Percentiles rank a stretch among this genome's conserved stretches.
These are phyloP conservation scores for Boletus patriciae DNA, from an alignment of 768 basidiomycete genomes.

Conservation along the genomic window DNA sequence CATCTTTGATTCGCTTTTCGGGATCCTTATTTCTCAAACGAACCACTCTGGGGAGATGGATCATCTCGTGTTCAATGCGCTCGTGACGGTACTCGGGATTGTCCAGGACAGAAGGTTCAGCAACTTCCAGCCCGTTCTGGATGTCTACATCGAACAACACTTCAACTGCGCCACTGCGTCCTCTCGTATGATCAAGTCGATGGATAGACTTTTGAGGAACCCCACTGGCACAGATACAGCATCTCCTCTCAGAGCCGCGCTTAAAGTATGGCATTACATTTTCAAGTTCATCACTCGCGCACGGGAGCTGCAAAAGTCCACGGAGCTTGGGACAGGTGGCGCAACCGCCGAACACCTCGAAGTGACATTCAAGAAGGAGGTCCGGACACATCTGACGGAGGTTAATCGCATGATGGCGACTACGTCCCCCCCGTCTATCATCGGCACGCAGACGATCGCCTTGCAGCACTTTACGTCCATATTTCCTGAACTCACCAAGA, in stretches of 20 bases:
- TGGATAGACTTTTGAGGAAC: conserved; percentile 77
- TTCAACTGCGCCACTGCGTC: conserved; percentile 80
- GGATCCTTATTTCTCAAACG: conserved; percentile 72
- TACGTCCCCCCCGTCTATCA: conserved; percentile 76
- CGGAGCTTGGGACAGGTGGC: conserved; percentile 74
- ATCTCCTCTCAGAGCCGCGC: conserved; percentile 76
- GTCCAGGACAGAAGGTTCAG: conserved; percentile 93
- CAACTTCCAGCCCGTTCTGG: conserved; percentile 91
- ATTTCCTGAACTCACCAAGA: conserved; percentile 80
- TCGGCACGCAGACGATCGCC: conserved; percentile 94
- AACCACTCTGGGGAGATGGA: conserved; percentile 83
- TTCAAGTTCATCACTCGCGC: conserved; percentile 94
- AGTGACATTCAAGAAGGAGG: conserved; percentile 77
- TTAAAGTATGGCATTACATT: conserved; percentile 97
- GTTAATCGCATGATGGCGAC: conserved; percentile 89
- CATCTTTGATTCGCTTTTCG: conserved; percentile 92
- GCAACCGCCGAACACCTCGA: conserved; percentile 87
- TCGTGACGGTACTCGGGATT: conserved; percentile 89
- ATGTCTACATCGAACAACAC: conserved; percentile 89
- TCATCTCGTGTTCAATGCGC: conserved; percentile 81
- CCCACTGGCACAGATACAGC: conserved; percentile 73
- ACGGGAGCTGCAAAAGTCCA: conserved; percentile 80
- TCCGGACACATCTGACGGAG: conserved; percentile 71
- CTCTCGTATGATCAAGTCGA: conserved; percentile 81
- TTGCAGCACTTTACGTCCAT: conserved; percentile 92